phyloP scores from a whole-genome alignment of 495 filamentous ascomycete species.

The Gamarada debralockiae region DNA sequence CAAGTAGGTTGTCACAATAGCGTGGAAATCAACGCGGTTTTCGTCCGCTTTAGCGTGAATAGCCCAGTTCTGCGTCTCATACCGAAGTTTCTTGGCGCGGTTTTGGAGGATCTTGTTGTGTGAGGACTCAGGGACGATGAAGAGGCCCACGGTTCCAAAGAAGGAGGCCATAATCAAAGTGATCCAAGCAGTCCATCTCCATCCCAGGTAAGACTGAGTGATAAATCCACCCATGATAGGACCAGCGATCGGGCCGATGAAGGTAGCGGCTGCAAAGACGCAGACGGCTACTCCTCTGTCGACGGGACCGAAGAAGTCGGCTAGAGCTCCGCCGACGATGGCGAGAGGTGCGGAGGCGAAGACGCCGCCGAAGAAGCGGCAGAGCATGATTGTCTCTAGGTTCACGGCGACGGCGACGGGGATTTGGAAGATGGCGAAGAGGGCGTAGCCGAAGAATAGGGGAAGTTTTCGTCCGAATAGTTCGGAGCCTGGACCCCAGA shows the following conservation, averaged over 20 bases:
- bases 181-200: conserved; percentile 65
- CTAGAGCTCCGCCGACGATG: conserved; percentile 67
- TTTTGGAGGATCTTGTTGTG: conserved; percentile 50
- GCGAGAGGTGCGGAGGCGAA: conserved; percentile 64
- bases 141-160: conserved; percentile 32
- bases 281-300: conserved; percentile 81
- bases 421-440: conserved; percentile 60
- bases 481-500: conserved; percentile 19
- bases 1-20: conserved; percentile 15
- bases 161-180: conserved; percentile 50
- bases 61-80: conserved; percentile 23
- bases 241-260: conserved; percentile 69
- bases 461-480: conserved; percentile 47
- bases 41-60: conserved; percentile 16
- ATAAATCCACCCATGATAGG: conserved; percentile 72
- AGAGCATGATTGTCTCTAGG: conserved; percentile 56
- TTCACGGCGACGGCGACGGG: conserved; percentile 59
- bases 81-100: conserved; percentile 53
- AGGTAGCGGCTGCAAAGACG: conserved; percentile 73
- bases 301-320: conserved; percentile 72
- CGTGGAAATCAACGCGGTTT: conserved; percentile 5
- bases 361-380: conserved; percentile 59
- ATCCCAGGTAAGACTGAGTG: conserved; percentile 52
- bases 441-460: conserved; percentile 51
- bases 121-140: conserved; percentile 52